Percentiles rank a stretch among this genome's conserved stretches.
Conservation (phyloP, 306 rosid species). For the Gastrolobium villosum region DNA sequence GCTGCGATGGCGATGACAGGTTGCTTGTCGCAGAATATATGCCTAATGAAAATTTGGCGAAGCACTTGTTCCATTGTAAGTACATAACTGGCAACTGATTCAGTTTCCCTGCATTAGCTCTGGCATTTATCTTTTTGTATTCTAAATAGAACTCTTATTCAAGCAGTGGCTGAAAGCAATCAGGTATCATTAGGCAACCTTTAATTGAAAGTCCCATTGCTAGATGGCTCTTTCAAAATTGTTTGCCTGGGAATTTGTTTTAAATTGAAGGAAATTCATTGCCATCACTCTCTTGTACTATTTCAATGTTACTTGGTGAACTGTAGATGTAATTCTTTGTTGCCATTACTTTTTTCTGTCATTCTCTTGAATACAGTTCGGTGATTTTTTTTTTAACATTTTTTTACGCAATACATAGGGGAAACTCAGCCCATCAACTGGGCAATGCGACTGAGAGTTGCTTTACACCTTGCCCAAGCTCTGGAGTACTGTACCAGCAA, state of each 20-base stretch:
- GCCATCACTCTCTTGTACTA: conserved; percentile 1
- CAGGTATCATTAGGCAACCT: conserved; percentile 8
- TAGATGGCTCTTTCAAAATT: conserved; percentile 9
- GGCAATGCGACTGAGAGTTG: conserved; percentile 97
- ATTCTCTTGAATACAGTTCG: conserved; percentile 22
- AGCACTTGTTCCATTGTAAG: conserved; percentile 98
- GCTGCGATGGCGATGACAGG: conserved; percentile 94
- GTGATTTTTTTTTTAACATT: conserved; percentile 32
- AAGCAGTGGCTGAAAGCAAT: conserved; percentile 13
- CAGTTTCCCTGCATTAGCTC: conserved; percentile 36
- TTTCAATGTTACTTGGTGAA: conserved; percentile 15
- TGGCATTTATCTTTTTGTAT: conserved; percentile 28
- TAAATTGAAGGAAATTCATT: conserved; percentile 27
- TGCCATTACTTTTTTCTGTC: conserved; percentile 19
- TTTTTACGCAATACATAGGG: conserved; percentile 66
- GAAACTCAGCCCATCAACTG: conserved; percentile 94
- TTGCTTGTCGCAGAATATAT: conserved; percentile 89
- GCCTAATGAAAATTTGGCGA: conserved; percentile 96
- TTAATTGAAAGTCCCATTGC: conserved; percentile 13
- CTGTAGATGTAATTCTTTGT: conserved; percentile 35
- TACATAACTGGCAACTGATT: conserved; percentile 32
- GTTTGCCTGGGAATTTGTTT: background rate
- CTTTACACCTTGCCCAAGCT: conserved; percentile 92
- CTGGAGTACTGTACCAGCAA: conserved; percentile 92
- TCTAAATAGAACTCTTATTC: conserved; percentile 28